Percentiles rank a stretch among this genome's conserved stretches.
These are phyloP conservation scores for Suillus tomentosus DNA, from an alignment of 768 basidiomycete species.

Conservation along the genomic window DNA sequence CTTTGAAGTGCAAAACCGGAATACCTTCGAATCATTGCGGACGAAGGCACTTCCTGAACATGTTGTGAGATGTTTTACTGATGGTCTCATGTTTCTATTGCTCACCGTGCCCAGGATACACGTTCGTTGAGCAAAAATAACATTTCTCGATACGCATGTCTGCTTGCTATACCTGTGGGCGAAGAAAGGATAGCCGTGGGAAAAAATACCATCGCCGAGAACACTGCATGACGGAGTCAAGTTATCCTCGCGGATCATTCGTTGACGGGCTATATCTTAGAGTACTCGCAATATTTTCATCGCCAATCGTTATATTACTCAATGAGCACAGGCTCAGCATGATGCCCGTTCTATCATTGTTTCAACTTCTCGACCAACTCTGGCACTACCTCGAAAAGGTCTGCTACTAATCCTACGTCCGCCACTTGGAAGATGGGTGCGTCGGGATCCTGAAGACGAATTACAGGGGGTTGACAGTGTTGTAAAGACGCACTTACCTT, in stretches of 20 bases:
- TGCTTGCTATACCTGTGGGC: constrained; percentile 1
- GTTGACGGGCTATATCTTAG: background rate
- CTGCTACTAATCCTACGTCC: constrained; percentile 91
- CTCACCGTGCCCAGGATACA: constrained; percentile 95
- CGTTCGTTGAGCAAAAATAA: constrained; percentile 95
- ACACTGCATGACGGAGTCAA: background rate
- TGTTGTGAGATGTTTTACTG: background rate
- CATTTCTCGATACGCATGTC: constrained; percentile 96
- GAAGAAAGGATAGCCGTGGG: constrained; percentile 25
- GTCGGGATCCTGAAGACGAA: constrained; percentile 74
- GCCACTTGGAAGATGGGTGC: constrained; percentile 99
- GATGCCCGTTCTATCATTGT: constrained; percentile 27
- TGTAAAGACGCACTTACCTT: constrained; percentile 56
- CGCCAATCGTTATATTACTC: background rate
- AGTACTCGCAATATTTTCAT: background rate
- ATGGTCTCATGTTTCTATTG: background rate
- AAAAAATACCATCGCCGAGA: constrained; percentile 16
- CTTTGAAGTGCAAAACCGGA: constrained; percentile 98
- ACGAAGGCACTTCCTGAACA: constrained; percentile 87
- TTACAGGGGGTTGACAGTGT: constrained; percentile 15
- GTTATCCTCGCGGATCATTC: background rate
- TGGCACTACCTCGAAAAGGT: constrained; percentile 90
- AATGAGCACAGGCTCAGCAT: background rate
- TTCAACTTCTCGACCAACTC: constrained; percentile 89
- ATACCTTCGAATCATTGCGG: constrained; percentile 96